A percentile compares a stretch with the other conserved stretches of the same genome.
Conservation (phyloP, 192 early-diverging fungal genomes). For the Diversispora epigaea region DNA sequence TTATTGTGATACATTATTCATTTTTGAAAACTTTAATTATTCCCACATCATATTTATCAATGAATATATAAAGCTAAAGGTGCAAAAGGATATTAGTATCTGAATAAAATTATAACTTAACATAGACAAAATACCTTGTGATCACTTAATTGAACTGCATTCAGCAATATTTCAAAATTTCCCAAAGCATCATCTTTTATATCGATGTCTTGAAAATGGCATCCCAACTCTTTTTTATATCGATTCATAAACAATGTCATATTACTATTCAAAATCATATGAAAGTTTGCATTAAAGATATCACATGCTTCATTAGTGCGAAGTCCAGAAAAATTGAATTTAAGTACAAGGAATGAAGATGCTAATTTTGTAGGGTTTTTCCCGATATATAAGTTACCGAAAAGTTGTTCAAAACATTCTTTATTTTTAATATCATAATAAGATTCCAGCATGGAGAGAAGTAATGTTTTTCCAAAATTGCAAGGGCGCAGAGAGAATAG, state of each 20-base stretch:
- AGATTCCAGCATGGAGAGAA: not conserved
- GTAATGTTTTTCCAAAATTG: conserved; percentile 13
- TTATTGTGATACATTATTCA: conserved; percentile 3
- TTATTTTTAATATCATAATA: conserved; percentile 9
- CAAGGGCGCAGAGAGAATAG: conserved; percentile 12
- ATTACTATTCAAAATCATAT: conserved; percentile 11
- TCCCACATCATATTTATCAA: too few species aligned
- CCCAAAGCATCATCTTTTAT: conserved; percentile 14
- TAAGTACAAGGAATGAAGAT: conserved; percentile 12
- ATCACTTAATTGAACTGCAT: conserved; percentile 2
- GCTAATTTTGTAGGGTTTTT: not conserved
- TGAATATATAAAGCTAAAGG: conserved; percentile 20
- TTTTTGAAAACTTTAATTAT: conserved; percentile 6
- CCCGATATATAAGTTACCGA: not conserved
- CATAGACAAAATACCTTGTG: conserved; percentile 2
- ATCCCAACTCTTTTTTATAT: conserved; percentile 18
- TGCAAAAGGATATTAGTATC: conserved; percentile 3
- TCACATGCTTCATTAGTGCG: conserved; percentile 3
- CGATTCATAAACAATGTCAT: conserved; percentile 1
- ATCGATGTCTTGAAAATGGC: conserved; percentile 22
- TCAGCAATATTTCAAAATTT: conserved; percentile 12
- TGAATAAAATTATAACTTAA: conserved; percentile 9
- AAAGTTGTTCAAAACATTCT: conserved; percentile 8
- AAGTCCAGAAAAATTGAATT: conserved; percentile 18
- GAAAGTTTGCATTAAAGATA: conserved; percentile 18